phyloP scores from a whole-genome alignment of 2,329 filamentous ascomycete genomes.

The Ophiostoma piceae region DNA sequence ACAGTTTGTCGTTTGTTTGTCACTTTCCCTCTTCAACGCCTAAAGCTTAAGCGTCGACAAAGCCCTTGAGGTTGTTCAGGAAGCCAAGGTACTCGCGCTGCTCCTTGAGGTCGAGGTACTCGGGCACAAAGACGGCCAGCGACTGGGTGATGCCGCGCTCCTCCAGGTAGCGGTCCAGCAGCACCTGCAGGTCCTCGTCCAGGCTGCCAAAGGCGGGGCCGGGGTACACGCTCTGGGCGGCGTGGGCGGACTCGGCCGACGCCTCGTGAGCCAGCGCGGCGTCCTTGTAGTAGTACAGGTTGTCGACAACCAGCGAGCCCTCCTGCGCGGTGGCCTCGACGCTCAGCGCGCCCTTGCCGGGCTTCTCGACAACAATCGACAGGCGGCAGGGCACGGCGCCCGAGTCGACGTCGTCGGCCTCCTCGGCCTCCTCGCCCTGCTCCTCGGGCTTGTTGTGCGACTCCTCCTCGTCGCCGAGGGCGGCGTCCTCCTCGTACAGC shows the following conservation, averaged over 20 bases:
- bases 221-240: conserved; percentile 72
- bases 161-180: conserved; percentile 90
- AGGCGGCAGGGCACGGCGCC: conserved; percentile 72
- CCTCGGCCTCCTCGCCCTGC: conserved; percentile 54
- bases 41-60: conserved; percentile 67
- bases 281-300: conserved; percentile 81
- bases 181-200: conserved; percentile 88
- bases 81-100: conserved; percentile 93
- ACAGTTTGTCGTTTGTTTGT: not conserved
- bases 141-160: conserved; percentile 86
- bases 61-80: conserved; percentile 81
- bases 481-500: conserved; percentile 51
- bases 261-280: conserved; percentile 70
- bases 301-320: conserved; percentile 80
- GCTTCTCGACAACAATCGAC: conserved; percentile 84
- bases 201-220: conserved; percentile 91
- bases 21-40: not conserved
- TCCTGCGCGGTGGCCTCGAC: conserved; percentile 84
- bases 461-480: conserved; percentile 51
- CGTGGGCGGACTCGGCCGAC: conserved; percentile 70
- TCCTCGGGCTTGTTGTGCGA: conserved; percentile 46
- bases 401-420: conserved; percentile 44
- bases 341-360: conserved; percentile 75
- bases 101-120: conserved; percentile 98
- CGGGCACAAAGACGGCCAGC: conserved; percentile 83